A percentile compares a stretch with the other conserved stretches of the same genome.
Conservation (phyloP, 257 asterid genomes). For the Catharanthus roseus region DNA sequence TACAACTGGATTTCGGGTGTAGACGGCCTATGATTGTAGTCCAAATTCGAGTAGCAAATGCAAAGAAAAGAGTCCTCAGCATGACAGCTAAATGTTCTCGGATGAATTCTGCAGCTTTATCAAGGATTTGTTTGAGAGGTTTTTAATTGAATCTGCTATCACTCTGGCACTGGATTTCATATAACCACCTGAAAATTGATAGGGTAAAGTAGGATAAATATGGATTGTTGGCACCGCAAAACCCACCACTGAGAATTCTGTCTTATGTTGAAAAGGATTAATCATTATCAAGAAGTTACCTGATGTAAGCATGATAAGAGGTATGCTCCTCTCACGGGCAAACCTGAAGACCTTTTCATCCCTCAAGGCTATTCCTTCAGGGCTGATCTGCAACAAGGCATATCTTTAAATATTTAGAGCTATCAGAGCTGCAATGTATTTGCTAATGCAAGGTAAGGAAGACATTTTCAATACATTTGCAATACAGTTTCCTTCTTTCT, state of each 20-base stretch:
- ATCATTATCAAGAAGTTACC: constrained; percentile 29
- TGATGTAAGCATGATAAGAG: constrained; percentile 93
- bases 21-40: neutral
- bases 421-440: neutral
- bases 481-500: neutral
- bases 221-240: neutral
- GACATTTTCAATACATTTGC: too few species aligned
- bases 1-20: constrained; percentile 43
- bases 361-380: constrained; percentile 69
- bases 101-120: constrained; percentile 38
- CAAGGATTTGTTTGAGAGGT: constrained; percentile 61
- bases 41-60: neutral
- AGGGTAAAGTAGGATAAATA: neutral
- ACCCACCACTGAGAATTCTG: neutral
- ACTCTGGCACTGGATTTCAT: constrained; percentile 92
- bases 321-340: constrained; percentile 61
- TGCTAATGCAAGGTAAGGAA: too few species aligned
- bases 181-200: constrained; percentile 66
- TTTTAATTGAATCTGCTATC: constrained; percentile 77
- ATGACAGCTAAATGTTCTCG: constrained; percentile 13
- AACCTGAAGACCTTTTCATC: constrained; percentile 80
- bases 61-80: neutral
- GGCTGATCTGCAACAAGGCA: constrained; percentile 57
- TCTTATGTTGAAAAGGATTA: neutral
- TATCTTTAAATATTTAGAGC: constrained; percentile 5